phyloP scores from a whole-genome alignment of 495 filamentous ascomycete species.

The Penicillium riverlandense region DNA sequence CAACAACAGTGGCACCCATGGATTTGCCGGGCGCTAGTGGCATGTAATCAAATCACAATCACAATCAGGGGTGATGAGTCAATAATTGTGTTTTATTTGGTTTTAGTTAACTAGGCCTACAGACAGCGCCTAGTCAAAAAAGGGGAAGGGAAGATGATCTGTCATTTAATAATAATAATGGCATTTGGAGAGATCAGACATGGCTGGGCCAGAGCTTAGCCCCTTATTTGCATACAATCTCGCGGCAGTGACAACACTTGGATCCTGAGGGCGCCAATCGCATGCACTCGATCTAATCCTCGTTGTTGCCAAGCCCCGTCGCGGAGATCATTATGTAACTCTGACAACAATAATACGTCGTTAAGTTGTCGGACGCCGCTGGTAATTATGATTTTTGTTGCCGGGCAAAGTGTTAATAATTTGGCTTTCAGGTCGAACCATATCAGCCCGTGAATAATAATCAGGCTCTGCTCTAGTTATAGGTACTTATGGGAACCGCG shows the following conservation, averaged over 20 bases:
- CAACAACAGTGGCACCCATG: constrained; percentile 5
- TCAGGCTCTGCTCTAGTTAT: too few relatives aligned
- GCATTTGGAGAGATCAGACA: too few relatives aligned
- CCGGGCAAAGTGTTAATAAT: too few relatives aligned
- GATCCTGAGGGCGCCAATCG: too few relatives aligned
- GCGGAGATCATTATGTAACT: constrained; percentile 20
- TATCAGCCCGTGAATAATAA: too few relatives aligned
- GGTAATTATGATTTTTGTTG: neutral
- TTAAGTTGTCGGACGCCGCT: neutral
- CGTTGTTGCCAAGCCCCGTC: constrained; percentile 7
- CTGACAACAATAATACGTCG: constrained; percentile 4
- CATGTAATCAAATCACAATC: constrained; percentile 19
- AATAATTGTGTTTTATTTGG: constrained; percentile 2
- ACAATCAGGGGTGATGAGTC: neutral
- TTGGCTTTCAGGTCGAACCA: too few relatives aligned
- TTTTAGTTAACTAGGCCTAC: neutral
- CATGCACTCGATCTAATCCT: constrained; percentile 11
- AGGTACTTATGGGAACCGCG: too few relatives aligned
- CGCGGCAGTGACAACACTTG: too few relatives aligned
- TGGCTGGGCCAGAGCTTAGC: too few relatives aligned
- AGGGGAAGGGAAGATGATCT: too few relatives aligned
- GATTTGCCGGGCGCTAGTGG: constrained; percentile 17
- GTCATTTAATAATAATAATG: too few relatives aligned
- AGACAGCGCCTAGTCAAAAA: neutral
- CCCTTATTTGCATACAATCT: too few relatives aligned